Base-by-base conservation (phyloP, 805 yeast genomes). In the Cyberlindnera galapagoensis region DNA sequence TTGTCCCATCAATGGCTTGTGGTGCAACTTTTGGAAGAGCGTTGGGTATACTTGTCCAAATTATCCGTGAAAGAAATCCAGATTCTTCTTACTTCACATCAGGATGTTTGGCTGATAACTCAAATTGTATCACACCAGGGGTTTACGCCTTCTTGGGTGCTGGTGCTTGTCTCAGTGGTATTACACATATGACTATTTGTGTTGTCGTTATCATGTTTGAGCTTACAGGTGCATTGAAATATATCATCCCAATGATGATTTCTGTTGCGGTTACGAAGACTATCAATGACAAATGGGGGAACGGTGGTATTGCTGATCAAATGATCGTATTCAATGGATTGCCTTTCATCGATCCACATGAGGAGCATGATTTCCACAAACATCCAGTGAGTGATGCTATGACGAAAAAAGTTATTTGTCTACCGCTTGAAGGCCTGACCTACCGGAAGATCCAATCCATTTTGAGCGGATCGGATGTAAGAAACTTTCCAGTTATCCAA, bases 161-260 rank as follows among this genome's bases (percentile, higher is more conserved):
- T 0, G 97, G 90, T 0, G 95, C 97, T 4, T 82, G 95, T 0
- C 65, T 92, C 27, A 77, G 94, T 54, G 99, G 99, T 3, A 90
- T 92, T 21, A 92, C 97, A 17, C 88, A 90, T 51, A 63, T 92
- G 39, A 85, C 96, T 0, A 79, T 92, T 8, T 80, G 97, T 0
- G 97, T 90, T 14, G 97, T 88, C 2, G 84, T 92, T 11, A 81
- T 94, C 25, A 87, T 92, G 94, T 84, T 88, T 58, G 97, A 92
- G 59, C 62, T 92, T 34, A 92, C 99, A 0, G 99, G 98, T 20
- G 98, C 98, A 1, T 63, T 88, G 34, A 74, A 81, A 30, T 92
- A 85, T 52, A 83, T 92, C 38, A 70, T 94, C 9, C 99, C 99
- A 3, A 84, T 95, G 0, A 92, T 92, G 98, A 81, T 92, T 32